Percentiles rank a stretch among this genome's conserved stretches.
Conservation (phyloP, 108 stramenopile species). For the Schizochytrium sp. region DNA sequence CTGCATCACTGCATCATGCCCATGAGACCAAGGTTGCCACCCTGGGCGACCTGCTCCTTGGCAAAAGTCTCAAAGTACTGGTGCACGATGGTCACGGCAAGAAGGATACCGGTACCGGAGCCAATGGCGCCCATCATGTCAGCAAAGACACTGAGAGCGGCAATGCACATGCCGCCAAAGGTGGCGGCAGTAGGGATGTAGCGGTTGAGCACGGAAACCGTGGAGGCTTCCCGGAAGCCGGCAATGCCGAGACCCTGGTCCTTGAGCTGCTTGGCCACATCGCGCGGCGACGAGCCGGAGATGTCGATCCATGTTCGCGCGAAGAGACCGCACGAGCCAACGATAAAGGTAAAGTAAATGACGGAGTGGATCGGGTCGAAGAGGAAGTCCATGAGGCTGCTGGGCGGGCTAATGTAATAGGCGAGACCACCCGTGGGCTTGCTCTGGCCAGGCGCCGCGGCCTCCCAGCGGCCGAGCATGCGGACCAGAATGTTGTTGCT, state of each 20-base stretch:
- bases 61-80: slow-evolving; percentile 87
- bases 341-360: slow-evolving; percentile 93
- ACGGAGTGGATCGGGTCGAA: slow-evolving; percentile 97
- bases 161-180: slow-evolving; percentile 99
- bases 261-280: slow-evolving; percentile 96
- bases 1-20: slow-evolving; percentile 17
- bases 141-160: slow-evolving; percentile 87
- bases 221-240: slow-evolving; percentile 77
- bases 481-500: slow-evolving; percentile 90
- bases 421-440: slow-evolving; percentile 97
- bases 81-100: slow-evolving; percentile 98
- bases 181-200: slow-evolving; percentile 98
- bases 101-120: slow-evolving; percentile 90
- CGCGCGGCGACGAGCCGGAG: slow-evolving; percentile 84
- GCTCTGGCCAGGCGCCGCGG: slow-evolving; percentile 63
- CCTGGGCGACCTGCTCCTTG: slow-evolving; percentile 62
- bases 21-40: neutral
- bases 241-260: slow-evolving; percentile 66
- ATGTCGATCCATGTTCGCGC: slow-evolving; percentile 98
- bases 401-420: slow-evolving; percentile 98
- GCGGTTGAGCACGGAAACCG: slow-evolving; percentile 76
- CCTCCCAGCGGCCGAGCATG: slow-evolving; percentile 94
- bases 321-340: slow-evolving; percentile 93
- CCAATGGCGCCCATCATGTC: slow-evolving; percentile 98
- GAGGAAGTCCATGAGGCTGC: slow-evolving; percentile 76